phyloP scores from a whole-genome alignment of 495 filamentous ascomycete genomes.

The Tuber calosporum region DNA sequence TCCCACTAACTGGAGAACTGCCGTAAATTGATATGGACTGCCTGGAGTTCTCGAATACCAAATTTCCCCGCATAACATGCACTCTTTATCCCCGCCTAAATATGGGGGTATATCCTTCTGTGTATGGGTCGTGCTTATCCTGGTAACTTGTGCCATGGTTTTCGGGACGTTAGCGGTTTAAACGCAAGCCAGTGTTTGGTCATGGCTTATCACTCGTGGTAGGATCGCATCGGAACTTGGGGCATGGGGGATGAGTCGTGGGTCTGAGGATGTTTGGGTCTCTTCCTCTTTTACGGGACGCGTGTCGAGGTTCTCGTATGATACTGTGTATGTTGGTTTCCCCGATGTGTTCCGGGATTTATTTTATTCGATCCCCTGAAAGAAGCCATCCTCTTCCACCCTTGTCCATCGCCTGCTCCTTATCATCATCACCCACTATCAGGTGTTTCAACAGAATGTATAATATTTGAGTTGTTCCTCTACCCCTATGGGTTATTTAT shows the following conservation, averaged over 20 bases:
- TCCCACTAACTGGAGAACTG: background rate
- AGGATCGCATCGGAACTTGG: background rate
- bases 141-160: background rate
- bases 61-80: background rate
- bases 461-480: too few species aligned
- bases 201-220: background rate
- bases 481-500: background rate
- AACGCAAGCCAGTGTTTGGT: background rate
- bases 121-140: background rate
- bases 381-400: too few species aligned
- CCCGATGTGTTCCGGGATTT: background rate
- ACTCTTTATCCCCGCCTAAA: background rate
- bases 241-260: background rate
- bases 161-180: background rate
- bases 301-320: background rate
- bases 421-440: too few species aligned
- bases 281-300: background rate
- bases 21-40: background rate
- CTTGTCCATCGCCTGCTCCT: too few species aligned
- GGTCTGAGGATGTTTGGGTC: background rate
- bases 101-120: too few species aligned
- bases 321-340: too few species aligned
- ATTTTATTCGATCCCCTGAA: too few species aligned
- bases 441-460: too few species aligned
- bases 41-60: too few species aligned